Conservation (phyloP, 129 eudicot genomes). For the Flaveria linearis region DNA sequence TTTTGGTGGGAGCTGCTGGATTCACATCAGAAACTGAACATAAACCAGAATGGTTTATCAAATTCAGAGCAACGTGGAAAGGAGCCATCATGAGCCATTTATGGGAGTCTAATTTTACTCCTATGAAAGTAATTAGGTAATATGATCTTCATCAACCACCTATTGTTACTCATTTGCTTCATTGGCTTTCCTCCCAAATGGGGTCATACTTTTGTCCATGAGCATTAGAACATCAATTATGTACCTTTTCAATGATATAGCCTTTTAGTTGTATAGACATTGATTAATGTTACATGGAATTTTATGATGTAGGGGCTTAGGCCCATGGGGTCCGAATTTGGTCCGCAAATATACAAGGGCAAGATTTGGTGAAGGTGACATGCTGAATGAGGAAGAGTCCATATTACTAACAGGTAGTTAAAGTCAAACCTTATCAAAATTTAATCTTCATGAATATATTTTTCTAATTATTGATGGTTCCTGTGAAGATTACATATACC, state of each 20-base stretch:
- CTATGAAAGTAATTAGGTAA: conserved; percentile 67
- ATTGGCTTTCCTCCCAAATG: background rate
- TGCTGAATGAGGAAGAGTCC: conserved; percentile 66
- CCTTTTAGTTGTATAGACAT: background rate
- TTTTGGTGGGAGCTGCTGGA: conserved; percentile 80
- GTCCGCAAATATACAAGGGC: conserved; percentile 79
- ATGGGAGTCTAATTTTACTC: conserved; percentile 89
- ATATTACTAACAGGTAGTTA: conserved; percentile 72
- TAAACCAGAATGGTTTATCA: conserved; percentile 52
- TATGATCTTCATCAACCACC: background rate
- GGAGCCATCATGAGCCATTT: conserved; percentile 72
- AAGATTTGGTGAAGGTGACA: conserved; percentile 72
- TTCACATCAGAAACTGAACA: conserved; percentile 62
- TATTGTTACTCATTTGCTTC: background rate
- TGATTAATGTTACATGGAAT: conserved; percentile 9
- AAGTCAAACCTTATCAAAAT: conserved; percentile 12
- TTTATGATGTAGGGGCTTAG: conserved; percentile 66
- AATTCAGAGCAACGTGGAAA: conserved; percentile 76
- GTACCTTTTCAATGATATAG: background rate
- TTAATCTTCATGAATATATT: background rate
- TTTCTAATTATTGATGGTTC: conserved; percentile 28
- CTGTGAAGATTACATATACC: conserved; percentile 81
- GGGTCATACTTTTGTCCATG: background rate
- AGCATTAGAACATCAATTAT: background rate
- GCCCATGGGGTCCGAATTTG: conserved; percentile 95